Percentiles rank a stretch among this genome's conserved stretches.
Evolutionary conservation across 2,329 filamentous ascomycete species (phyloP).

Genomic region (Monilinia vaccinii-corymbosi): DNA sequence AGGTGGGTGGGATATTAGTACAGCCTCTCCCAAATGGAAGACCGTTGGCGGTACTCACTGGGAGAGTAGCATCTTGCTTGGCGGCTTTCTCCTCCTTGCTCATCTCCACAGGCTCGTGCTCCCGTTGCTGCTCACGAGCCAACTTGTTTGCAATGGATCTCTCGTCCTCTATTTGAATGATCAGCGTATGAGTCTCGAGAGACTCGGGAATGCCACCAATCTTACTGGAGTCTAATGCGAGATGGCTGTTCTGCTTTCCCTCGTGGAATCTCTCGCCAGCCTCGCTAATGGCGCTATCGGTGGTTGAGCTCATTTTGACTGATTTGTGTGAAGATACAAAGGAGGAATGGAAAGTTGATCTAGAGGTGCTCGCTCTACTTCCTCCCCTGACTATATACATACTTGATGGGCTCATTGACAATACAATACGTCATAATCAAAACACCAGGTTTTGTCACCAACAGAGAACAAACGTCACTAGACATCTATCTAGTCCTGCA

Average conservation of each 20-base stretch:
- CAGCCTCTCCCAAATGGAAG: background rate
- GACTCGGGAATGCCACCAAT: background rate
- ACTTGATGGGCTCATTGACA: background rate
- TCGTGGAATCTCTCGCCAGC: conserved; percentile 67
- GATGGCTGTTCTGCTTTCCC: conserved; percentile 61
- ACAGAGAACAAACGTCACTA: conserved; percentile 5
- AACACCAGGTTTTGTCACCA: background rate
- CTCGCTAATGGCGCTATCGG: conserved; percentile 65
- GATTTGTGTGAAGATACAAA: too few relatives aligned
- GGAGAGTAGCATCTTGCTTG: conserved; percentile 46
- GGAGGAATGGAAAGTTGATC: background rate
- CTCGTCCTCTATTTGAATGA: conserved; percentile 50
- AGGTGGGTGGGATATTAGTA: background rate
- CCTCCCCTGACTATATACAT: background rate
- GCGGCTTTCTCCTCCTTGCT: conserved; percentile 20
- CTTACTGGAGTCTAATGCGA: conserved; percentile 63
- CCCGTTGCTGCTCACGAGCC: conserved; percentile 45
- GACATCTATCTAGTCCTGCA: background rate
- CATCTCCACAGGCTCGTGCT: conserved; percentile 37
- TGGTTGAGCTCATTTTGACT: conserved; percentile 30
- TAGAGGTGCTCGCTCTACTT: background rate
- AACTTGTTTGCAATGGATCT: conserved; percentile 64
- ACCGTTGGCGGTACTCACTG: conserved; percentile 35
- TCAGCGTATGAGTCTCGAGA: conserved; percentile 5
- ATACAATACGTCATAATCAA: conserved; percentile 7